These are phyloP conservation scores for Candida tibetensis DNA, from an alignment of 805 yeast species.

Conservation along the genomic window DNA sequence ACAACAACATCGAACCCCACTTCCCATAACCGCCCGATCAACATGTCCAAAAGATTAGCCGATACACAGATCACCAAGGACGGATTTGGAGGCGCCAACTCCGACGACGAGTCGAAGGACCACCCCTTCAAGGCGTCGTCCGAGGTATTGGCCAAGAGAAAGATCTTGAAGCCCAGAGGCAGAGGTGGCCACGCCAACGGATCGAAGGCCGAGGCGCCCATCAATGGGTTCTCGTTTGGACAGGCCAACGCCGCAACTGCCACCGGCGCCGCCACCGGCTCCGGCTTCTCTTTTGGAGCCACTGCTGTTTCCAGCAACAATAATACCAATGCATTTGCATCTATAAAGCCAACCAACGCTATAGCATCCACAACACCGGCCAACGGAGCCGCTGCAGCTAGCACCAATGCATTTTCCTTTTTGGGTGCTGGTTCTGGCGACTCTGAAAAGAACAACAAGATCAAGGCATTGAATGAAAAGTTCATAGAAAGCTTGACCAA, in stretches of 20 bases:
- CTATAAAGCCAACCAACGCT: no score
- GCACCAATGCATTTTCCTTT: background rate
- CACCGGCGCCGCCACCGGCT: background rate
- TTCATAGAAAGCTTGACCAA: slow-evolving; percentile 50
- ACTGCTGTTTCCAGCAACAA: background rate
- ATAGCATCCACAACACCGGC: no score
- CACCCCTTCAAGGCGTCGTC: slow-evolving; percentile 52
- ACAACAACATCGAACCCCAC: no score
- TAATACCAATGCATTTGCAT: slow-evolving; percentile 1
- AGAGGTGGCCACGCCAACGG: slow-evolving; percentile 2
- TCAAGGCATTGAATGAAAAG: slow-evolving; percentile 64
- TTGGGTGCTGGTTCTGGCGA: background rate
- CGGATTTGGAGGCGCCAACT: slow-evolving; percentile 11
- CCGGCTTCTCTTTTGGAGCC: slow-evolving; percentile 4
- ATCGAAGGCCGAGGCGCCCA: background rate
- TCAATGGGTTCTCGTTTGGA: background rate
- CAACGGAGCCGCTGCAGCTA: background rate
- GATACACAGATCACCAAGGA: slow-evolving; percentile 62
- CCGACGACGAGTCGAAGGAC: slow-evolving; percentile 5
- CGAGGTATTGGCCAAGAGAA: slow-evolving; percentile 63
- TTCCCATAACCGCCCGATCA: background rate
- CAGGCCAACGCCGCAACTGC: background rate
- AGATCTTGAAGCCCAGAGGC: slow-evolving; percentile 58
- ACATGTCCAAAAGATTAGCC: slow-evolving; percentile 69
- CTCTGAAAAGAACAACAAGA: slow-evolving; percentile 45